These are phyloP conservation scores for Ramaria sp. DNA, from an alignment of 768 basidiomycete genomes.

Conservation along the genomic window DNA sequence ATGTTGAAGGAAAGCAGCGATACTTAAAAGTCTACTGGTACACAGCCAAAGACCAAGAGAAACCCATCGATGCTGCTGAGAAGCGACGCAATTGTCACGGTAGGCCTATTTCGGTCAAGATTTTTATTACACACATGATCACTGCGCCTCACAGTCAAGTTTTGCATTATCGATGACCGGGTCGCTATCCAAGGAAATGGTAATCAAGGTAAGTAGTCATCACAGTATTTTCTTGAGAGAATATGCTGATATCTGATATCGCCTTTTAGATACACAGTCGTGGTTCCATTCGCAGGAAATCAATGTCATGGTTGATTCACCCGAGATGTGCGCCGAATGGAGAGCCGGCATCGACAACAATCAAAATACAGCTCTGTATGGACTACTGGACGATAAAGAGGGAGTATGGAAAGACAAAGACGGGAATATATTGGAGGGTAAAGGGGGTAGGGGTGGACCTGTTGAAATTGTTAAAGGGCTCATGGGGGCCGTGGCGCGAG, in stretches of 20 bases:
- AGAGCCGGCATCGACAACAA: conserved; percentile 39
- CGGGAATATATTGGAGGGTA: conserved; percentile 28
- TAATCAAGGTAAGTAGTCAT: conserved; percentile 40
- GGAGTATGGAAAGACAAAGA: conserved; percentile 48
- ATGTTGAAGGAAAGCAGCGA: conserved; percentile 33
- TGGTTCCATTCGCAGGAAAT: conserved; percentile 69
- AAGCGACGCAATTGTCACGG: conserved; percentile 65
- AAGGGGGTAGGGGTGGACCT: conserved; percentile 16
- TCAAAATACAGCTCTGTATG: conserved; percentile 47
- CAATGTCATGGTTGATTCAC: conserved; percentile 52
- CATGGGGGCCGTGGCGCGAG: conserved; percentile 31
- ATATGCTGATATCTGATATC: neutral
- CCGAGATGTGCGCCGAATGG: conserved; percentile 44
- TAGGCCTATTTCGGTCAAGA: conserved; percentile 16
- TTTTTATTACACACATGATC: neutral
- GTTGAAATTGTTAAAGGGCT: conserved; percentile 33
- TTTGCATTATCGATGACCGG: conserved; percentile 55
- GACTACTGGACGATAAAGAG: conserved; percentile 33
- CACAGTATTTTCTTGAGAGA: neutral
- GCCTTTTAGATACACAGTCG: conserved; percentile 41
- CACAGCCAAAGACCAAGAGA: conserved; percentile 51
- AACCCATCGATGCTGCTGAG: conserved; percentile 52
- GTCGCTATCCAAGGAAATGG: conserved; percentile 62
- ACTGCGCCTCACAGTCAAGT: conserved; percentile 34
- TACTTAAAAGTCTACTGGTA: conserved; percentile 48